Evolutionary conservation across 139 green algal species (phyloP).

Genomic region (Micractinium conductrix): DNA sequence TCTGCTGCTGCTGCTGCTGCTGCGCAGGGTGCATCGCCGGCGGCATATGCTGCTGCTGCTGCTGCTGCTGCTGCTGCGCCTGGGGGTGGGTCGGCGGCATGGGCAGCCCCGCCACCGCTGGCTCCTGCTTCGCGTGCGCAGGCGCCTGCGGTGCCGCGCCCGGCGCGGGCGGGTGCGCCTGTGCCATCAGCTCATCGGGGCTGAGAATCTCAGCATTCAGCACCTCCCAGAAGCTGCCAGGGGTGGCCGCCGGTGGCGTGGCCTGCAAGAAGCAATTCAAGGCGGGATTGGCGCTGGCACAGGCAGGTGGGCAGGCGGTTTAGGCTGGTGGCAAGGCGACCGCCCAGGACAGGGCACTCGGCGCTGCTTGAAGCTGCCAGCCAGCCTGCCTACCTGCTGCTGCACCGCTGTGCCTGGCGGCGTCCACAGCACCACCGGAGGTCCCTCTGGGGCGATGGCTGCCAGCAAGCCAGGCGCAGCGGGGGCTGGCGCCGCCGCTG

Average conservation of each 20-base stretch:
- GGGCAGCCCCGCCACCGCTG: constrained; percentile 18
- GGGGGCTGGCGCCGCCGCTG: neutral
- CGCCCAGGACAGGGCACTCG: too few relatives aligned
- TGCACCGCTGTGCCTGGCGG: neutral
- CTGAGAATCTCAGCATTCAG: constrained; percentile 13
- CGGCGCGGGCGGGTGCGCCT: neutral
- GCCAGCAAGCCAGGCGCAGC: neutral
- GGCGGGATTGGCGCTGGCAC: neutral
- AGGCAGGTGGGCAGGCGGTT: too few relatives aligned
- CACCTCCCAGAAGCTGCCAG: constrained; percentile 27
- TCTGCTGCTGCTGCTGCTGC: neutral
- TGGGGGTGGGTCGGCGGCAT: constrained; percentile 15
- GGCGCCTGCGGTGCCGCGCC: neutral
- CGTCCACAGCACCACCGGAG: constrained; percentile 18
- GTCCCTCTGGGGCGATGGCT: neutral
- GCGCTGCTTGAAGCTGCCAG: too few relatives aligned
- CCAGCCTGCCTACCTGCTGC: too few relatives aligned
- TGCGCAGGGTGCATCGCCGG: too few relatives aligned
- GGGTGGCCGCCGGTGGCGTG: neutral
- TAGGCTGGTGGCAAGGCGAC: too few relatives aligned
- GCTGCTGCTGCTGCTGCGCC: neutral
- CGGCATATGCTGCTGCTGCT: neutral
- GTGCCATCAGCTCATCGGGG: neutral
- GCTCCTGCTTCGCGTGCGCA: neutral
- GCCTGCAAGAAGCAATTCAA: neutral